Evolutionary conservation across 768 basidiomycete genomes (phyloP), one percentile per base, ranked within the genome.

Genomic region (Piloderma croceum): DNA sequence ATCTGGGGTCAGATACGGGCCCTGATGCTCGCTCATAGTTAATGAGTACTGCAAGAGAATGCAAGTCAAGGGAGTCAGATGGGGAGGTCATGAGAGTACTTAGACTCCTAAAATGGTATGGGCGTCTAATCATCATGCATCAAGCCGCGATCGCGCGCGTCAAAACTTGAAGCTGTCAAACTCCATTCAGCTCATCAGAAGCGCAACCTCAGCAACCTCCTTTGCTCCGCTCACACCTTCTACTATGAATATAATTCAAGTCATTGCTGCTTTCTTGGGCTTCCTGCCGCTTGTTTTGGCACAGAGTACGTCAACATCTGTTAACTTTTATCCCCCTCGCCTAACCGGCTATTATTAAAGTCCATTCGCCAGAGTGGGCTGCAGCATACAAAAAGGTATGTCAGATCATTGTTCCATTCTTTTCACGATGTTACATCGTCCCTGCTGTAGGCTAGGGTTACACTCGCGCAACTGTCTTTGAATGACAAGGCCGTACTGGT

Each of bases 401-500:
- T 12, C 20, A 34, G 2, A 17, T n/a, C 17, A 25, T 24, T 24
- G 9, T 19, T 21, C 29, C 2, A 15, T 9, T 21, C n/a, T 20
- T 24, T 12, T 4, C 5, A 9, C 19, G 23, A 19, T 13, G 22
- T 24, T 31, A 15, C 33, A 35, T 34, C 22, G 20, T 20, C 13
- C n/a, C 5, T 24, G 17, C 20, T 25, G n/a, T n/a, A 77, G 76
- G 76, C 77, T 2, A 57, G 61, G 51, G 59, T 64, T 5, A 69
- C 72, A 0, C 64, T 84, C 4, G 54, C 65, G 6, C 69, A 74
- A 40, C 62, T 77, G 44, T 73, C 75, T 3, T 49, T 75, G 6
- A 63, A 74, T 41, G 77, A 81, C 45, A 78, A 80, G 50, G 71
- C 78, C 21, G 69, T 69, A 41, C 57, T 81, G 11, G 73, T 69